A percentile compares a stretch with the other conserved stretches of the same genome.
Evolutionary conservation across 2,329 filamentous ascomycete genomes (phyloP).

Genomic region (Aspergillus hiratsukae): DNA sequence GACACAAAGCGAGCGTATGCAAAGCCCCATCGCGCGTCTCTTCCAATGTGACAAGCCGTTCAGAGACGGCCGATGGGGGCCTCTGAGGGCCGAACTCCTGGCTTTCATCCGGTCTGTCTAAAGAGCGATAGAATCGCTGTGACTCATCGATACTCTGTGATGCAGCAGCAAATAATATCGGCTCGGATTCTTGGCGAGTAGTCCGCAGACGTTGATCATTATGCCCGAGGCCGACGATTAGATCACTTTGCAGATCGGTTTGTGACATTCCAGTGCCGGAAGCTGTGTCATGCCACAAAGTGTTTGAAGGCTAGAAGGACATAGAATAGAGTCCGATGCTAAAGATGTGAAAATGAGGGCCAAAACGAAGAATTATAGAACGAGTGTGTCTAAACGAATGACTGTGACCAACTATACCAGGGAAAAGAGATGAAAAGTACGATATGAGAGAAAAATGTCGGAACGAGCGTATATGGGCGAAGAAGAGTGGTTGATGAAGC

Average conservation of each 20-base stretch:
- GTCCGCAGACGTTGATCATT: conserved; percentile 1
- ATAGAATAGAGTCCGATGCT: neutral
- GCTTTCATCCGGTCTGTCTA: neutral
- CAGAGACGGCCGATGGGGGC: conserved; percentile 3
- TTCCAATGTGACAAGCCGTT: neutral
- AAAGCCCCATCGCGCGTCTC: conserved; percentile 19
- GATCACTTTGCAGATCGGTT: conserved; percentile 2
- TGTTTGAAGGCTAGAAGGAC: neutral
- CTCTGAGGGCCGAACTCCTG: neutral
- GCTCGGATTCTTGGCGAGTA: neutral
- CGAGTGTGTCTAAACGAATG: conserved; percentile 13
- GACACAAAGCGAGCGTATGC: conserved; percentile 23
- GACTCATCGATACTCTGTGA: conserved; percentile 1
- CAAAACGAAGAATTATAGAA: conserved; percentile 4
- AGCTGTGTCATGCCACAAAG: neutral
- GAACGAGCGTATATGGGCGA: neutral
- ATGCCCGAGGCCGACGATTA: neutral
- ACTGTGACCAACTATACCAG: conserved; percentile 12
- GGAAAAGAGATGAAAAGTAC: conserved; percentile 10
- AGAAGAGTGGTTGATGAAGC: neutral
- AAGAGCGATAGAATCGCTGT: conserved; percentile 14
- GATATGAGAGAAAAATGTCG: neutral
- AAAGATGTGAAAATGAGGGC: neutral
- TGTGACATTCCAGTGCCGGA: conserved; percentile 7
- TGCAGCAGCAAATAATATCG: neutral